Percentiles rank a stretch among this genome's conserved stretches.
phyloP scores from a whole-genome alignment of 306 rosid genomes.

The Betula pendula region DNA sequence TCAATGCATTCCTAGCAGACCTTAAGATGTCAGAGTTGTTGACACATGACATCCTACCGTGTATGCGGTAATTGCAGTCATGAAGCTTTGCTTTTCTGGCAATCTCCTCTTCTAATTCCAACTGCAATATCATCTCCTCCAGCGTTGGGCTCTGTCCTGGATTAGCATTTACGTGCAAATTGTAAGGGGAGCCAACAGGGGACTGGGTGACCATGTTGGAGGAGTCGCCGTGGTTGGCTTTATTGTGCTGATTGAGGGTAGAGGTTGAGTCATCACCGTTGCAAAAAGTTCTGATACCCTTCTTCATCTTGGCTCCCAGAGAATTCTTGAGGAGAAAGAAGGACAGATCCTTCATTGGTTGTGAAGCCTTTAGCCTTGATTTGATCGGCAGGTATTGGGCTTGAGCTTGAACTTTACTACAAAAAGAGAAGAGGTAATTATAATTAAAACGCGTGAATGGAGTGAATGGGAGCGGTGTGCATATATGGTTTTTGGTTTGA shows the following conservation, averaged over 20 bases:
- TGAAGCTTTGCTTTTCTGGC: slow-evolving; percentile 50
- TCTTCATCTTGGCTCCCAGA: slow-evolving; percentile 76
- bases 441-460: slow-evolving; percentile 56
- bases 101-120: slow-evolving; percentile 70
- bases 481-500: slow-evolving; percentile 18
- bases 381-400: background rate
- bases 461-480: slow-evolving; percentile 67
- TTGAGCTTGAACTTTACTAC: slow-evolving; percentile 24
- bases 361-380: slow-evolving; percentile 24
- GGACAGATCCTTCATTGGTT: slow-evolving; percentile 54
- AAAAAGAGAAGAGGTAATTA: slow-evolving; percentile 26
- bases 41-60: slow-evolving; percentile 73
- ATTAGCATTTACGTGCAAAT: background rate
- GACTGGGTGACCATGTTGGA: slow-evolving; percentile 27
- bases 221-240: slow-evolving; percentile 12
- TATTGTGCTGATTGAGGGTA: slow-evolving; percentile 61
- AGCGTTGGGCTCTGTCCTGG: slow-evolving; percentile 50
- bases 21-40: slow-evolving; percentile 77
- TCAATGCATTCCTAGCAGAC: slow-evolving; percentile 85
- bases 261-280: slow-evolving; percentile 61
- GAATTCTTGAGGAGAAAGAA: slow-evolving; percentile 73
- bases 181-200: slow-evolving; percentile 33
- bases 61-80: slow-evolving; percentile 27
- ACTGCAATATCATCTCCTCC: slow-evolving; percentile 64
- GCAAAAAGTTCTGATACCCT: slow-evolving; percentile 74